A percentile compares a stretch with the other conserved stretches of the same genome.
phyloP scores from a whole-genome alignment of 768 basidiomycete genomes.

The Pholiota molesta region DNA sequence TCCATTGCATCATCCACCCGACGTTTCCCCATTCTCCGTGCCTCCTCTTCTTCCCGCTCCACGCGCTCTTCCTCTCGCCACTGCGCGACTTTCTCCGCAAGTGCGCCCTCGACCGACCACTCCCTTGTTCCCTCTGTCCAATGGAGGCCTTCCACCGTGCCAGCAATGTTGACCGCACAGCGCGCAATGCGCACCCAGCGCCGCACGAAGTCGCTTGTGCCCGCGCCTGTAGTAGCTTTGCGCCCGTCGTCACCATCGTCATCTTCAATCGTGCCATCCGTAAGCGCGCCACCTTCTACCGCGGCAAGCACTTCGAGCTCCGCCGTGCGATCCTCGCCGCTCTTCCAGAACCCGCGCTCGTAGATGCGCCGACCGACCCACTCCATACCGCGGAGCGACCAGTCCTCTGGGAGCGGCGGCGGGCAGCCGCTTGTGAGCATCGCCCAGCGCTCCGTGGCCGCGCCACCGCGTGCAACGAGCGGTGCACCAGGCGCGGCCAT shows the following conservation, averaged over 20 bases:
- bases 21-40: conserved; percentile 58
- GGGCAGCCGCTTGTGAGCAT: conserved; percentile 73
- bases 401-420: conserved; percentile 88
- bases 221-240: conserved; percentile 22
- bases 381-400: conserved; percentile 94
- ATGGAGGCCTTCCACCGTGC: conserved; percentile 74
- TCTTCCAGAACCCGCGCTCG: conserved; percentile 94
- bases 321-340: conserved; percentile 59
- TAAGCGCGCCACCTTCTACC: conserved; percentile 55
- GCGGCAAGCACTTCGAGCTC: conserved; percentile 84
- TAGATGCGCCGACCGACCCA: conserved; percentile 92
- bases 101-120: conserved; percentile 65
- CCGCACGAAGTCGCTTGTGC: conserved; percentile 43
- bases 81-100: conserved; percentile 66
- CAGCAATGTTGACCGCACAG: conserved; percentile 66
- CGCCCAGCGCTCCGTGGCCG: conserved; percentile 52
- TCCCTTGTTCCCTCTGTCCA: conserved; percentile 61
- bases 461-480: conserved; percentile 18
- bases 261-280: conserved; percentile 85
- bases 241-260: conserved; percentile 58
- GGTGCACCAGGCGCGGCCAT: conserved; percentile 20
- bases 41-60: conserved; percentile 71
- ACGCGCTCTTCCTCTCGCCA: conserved; percentile 75
- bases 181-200: conserved; percentile 82
- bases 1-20: conserved; percentile 77